Evolutionary conservation across 441 rosid genomes (phyloP), one percentile per base, ranked within the genome.

Genomic region (Raphanus hybrid): DNA sequence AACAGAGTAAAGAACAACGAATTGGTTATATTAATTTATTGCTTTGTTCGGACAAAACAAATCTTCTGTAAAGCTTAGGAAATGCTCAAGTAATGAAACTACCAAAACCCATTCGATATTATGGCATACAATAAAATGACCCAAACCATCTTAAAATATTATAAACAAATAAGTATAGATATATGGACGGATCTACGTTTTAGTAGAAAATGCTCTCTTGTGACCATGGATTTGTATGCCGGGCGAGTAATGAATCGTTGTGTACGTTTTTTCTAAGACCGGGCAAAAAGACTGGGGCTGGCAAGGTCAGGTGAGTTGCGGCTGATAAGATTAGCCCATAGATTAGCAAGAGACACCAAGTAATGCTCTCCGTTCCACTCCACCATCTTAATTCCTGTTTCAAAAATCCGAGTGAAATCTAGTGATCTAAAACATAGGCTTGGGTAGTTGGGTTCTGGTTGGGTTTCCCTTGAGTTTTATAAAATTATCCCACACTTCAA

Each of bases 321-420:
- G 37, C 82, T 74, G 45, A 74, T 79, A 48, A 69, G 63, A 64
- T 79, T 79, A 9, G 67, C 78, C 75, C 82, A 79, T 63, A 79
- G 26, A 69, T 79, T 79, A 8, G 63, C 78, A 32, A 79, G 52
- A 2, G 75, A 69, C 20, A 64, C 11, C 34, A 79, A 74, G 67
- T 64, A 79, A 14, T 69, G 78, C 45, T 63, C 71, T 52, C 64
- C 68, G 9, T 55, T 69, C 78, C 82, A 79, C 16, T 79, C 71
- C 43, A 64, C 75, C 4, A 0, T 64, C 57, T 74, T 11, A 1
- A 69, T 63, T 43, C 71, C 78, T 79, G 57, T 2, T 61, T 41
- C 43, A 69, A 16, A 63, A 12, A 48, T 9, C 16, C 50, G 0
- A 67, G 11, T 65, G 1, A 45, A 52, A 48, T 39, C 50, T 26